Evolutionary conservation across 176 grass and related monocot species (phyloP).

Genomic region (Triticum monococcum): DNA sequence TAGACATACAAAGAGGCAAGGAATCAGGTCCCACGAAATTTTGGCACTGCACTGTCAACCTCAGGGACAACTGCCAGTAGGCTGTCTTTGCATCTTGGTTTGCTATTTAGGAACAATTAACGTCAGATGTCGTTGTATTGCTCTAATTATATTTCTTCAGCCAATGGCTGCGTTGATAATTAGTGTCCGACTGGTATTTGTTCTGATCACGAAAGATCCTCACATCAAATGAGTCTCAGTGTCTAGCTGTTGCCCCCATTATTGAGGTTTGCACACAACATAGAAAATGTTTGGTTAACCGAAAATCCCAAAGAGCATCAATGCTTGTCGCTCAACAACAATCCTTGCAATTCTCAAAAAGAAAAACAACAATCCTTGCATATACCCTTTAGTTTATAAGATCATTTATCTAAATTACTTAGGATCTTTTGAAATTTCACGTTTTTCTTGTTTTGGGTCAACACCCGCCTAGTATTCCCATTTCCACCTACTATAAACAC

Average conservation of each 20-base stretch:
- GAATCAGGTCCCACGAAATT: not conserved
- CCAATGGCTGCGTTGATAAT: not conserved
- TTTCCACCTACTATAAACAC: not conserved
- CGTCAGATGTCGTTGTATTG: not conserved
- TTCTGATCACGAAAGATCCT: not conserved
- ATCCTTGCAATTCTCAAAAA: too few relatives aligned
- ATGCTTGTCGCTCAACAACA: not conserved
- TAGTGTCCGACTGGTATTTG: not conserved
- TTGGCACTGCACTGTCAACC: not conserved
- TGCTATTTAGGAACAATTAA: not conserved
- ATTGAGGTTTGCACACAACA: not conserved
- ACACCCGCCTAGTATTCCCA: too few relatives aligned
- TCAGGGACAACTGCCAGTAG: not conserved
- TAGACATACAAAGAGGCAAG: not conserved
- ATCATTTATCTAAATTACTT: not conserved
- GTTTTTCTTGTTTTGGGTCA: too few relatives aligned
- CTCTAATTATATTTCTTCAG: not conserved
- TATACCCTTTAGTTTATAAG: not conserved
- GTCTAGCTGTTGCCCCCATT: not conserved
- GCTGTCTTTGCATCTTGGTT: constrained; percentile 9
- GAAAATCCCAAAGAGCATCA: not conserved
- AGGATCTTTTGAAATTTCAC: too few relatives aligned
- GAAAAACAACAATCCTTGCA: not conserved
- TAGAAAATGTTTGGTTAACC: not conserved
- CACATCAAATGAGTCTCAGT: not conserved